Base-by-base conservation (phyloP, 139 green algal genomes). In the Coelastrella sp. region DNA sequence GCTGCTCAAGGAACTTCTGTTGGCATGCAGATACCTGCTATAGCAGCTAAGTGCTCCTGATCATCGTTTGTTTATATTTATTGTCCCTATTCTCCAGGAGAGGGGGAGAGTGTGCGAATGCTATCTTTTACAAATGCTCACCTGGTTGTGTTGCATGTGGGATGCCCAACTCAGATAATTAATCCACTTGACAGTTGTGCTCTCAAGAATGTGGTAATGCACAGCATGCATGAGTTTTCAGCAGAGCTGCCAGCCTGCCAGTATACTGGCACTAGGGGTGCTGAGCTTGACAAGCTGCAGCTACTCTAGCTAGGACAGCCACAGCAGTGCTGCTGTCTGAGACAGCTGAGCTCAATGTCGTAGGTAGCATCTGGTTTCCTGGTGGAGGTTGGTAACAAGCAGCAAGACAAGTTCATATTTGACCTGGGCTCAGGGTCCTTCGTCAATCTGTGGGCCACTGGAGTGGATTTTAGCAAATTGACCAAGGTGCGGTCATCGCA, bases 351-450 rank as follows among this genome's bases (percentile, higher is more conserved):
- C 35, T 3, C 35, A 49, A 0, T 82, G 8, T 27, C 60, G 58
- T 73, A 93, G 85, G 80, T 92, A 7, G 88, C 92, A 1, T 91
- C 87, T 19, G 87, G 92, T 24, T 93, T 91, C 74, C 24, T 94
- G 24, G 81, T 93, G 22, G 84, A 94, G 63, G 63, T 93, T 6
- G 87, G 87, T 73, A 90, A 93, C 27, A 85, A 79, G 20, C 35
- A 49, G 35, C 35, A 49, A 49, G 85, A 93, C 63, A 92, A 92
- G 20, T 90, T 94, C 78, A 90, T 94, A 22, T 94, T 91, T 89
- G 92, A 93, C 79, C 57, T 93, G 49, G 90, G 90, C 19, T 89
- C 90, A 9, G 92, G 90, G 12, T 35, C 85, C 6, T 94, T 92
- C 60, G 68, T 90, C 57, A 94, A 94, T 78, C 83, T 94, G 7